A percentile compares a stretch with the other conserved stretches of the same genome.
These are phyloP conservation scores for Tephrocybe sp. DNA, from an alignment of 768 basidiomycete genomes.

Conservation along the genomic window DNA sequence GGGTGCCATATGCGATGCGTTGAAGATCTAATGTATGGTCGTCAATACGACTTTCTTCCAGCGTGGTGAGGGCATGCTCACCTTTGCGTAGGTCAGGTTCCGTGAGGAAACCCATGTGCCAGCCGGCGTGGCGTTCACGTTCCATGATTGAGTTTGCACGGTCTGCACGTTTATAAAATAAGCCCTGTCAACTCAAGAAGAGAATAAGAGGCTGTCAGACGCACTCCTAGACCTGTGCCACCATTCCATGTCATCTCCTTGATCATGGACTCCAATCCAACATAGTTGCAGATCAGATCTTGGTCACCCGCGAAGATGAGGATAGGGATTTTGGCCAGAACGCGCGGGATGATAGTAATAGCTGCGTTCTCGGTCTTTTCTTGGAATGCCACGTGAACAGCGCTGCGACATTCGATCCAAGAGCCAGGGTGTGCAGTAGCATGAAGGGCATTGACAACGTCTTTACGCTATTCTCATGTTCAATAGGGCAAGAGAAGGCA, in stretches of 20 bases:
- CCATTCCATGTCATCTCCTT: constrained; percentile 86
- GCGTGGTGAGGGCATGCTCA: constrained; percentile 26
- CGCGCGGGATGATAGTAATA: constrained; percentile 71
- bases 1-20: constrained; percentile 96
- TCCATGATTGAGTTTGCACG: constrained; percentile 73
- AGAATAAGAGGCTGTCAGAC: constrained; percentile 30
- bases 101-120: constrained; percentile 91
- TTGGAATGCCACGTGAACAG: constrained; percentile 64
- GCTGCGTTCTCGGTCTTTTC: constrained; percentile 61
- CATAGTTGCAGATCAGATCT: constrained; percentile 95
- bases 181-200: background rate
- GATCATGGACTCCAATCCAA: constrained; percentile 87
- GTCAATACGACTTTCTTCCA: background rate
- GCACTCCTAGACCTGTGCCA: constrained; percentile 77
- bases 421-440: constrained; percentile 71
- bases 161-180: constrained; percentile 37
- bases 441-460: constrained; percentile 84
- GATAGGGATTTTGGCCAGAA: constrained; percentile 82
- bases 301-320: constrained; percentile 94
- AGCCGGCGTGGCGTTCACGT: constrained; percentile 70
- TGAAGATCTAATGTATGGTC: constrained; percentile 60
- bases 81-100: constrained; percentile 93
- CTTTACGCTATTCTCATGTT: constrained; percentile 55
- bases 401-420: constrained; percentile 85
- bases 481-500: constrained; percentile 2